These are phyloP conservation scores for Globisporangium cylindrosporum DNA, from an alignment of 352 stramenopile species.

Conservation along the genomic window DNA sequence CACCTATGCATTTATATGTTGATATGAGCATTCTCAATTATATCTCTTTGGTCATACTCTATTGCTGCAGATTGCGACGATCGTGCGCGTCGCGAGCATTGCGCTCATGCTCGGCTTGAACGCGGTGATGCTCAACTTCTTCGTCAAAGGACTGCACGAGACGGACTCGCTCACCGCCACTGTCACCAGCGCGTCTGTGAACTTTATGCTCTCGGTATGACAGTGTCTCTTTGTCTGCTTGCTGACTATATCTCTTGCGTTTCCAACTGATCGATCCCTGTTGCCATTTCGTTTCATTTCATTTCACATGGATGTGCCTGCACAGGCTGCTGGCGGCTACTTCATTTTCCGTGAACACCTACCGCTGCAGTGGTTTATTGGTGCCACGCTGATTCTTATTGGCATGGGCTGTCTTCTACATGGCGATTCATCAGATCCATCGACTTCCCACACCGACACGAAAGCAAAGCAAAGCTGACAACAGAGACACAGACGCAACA, in stretches of 20 bases:
- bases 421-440: constrained; percentile 32
- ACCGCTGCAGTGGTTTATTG: constrained; percentile 70
- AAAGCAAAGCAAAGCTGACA: constrained; percentile 30
- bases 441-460: neutral
- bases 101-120: constrained; percentile 71
- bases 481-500: neutral
- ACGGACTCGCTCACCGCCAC: constrained; percentile 85
- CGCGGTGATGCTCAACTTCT: constrained; percentile 76
- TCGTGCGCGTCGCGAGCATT: constrained; percentile 52
- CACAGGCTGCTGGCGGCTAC: constrained; percentile 45
- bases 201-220: constrained; percentile 77
- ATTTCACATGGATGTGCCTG: neutral
- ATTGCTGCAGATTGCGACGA: constrained; percentile 20
- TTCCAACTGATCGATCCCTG: neutral
- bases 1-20: neutral
- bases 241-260: neutral
- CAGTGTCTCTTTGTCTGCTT: neutral
- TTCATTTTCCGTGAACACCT: constrained; percentile 74
- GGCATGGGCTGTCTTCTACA: constrained; percentile 69
- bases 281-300: neutral
- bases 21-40: neutral
- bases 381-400: constrained; percentile 65
- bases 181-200: constrained; percentile 74
- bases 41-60: neutral
- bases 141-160: constrained; percentile 79